A percentile compares a stretch with the other conserved stretches of the same genome.
These are phyloP conservation scores for Ambispora gerdemannii DNA, from an alignment of 192 early-diverging fungal genomes.

Conservation along the genomic window DNA sequence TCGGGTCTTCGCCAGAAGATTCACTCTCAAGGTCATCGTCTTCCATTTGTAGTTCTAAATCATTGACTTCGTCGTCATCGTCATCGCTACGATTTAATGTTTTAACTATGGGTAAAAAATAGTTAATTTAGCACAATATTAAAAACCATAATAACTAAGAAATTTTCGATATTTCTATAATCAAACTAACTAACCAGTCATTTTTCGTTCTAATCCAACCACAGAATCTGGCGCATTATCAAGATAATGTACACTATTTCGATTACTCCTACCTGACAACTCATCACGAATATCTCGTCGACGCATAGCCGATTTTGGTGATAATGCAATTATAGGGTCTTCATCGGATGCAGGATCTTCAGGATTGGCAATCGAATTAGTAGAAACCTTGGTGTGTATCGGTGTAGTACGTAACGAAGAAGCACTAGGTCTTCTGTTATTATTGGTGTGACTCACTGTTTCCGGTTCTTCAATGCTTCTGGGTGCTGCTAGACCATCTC, in stretches of 20 bases:
- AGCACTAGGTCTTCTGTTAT: too few species aligned
- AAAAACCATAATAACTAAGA: too few species aligned
- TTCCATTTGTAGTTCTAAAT: conserved; percentile 32
- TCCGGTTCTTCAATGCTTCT: conserved; percentile 15
- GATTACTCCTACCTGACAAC: conserved; percentile 39
- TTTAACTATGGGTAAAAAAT: not conserved
- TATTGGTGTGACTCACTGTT: not conserved
- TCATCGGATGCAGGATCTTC: not conserved
- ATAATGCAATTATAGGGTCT: not conserved
- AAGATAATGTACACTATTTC: conserved; percentile 47
- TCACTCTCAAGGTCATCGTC: conserved; percentile 17
- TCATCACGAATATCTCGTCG: conserved; percentile 26
- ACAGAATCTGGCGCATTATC: conserved; percentile 43
- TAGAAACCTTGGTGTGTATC: too few species aligned
- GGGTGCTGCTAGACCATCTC: conserved; percentile 47
- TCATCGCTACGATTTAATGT: conserved; percentile 18
- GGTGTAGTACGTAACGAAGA: too few species aligned
- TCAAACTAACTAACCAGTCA: conserved; percentile 33
- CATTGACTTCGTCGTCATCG: conserved; percentile 46
- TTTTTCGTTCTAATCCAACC: conserved; percentile 39
- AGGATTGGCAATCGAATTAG: not conserved
- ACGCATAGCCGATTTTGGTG: conserved; percentile 2
- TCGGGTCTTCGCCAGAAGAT: conserved; percentile 11
- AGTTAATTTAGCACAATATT: too few species aligned
- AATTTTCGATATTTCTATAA: not conserved